Percentiles rank a stretch among this genome's conserved stretches.
phyloP scores from a whole-genome alignment of 768 basidiomycete species.

The Suillus decipiens region DNA sequence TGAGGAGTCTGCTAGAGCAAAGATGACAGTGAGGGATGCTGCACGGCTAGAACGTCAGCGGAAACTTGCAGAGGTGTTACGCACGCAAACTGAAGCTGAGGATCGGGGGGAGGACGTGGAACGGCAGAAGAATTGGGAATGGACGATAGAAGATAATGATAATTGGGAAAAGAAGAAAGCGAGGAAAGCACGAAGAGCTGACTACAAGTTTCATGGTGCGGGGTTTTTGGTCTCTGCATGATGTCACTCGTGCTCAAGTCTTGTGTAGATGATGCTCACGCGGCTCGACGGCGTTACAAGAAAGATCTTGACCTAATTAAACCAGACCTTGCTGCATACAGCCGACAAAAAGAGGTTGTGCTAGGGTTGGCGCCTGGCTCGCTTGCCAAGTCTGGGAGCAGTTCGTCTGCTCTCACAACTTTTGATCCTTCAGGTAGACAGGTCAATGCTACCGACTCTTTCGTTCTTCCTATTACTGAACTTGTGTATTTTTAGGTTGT shows the following conservation, averaged over 20 bases:
- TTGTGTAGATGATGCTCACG: slow-evolving; percentile 80
- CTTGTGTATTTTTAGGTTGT: slow-evolving; percentile 39
- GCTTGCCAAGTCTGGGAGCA: slow-evolving; percentile 44
- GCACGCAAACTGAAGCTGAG: slow-evolving; percentile 85
- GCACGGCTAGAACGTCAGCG: slow-evolving; percentile 56
- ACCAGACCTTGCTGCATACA: slow-evolving; percentile 85
- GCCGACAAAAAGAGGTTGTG: slow-evolving; percentile 85
- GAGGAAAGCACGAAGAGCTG: slow-evolving; percentile 79
- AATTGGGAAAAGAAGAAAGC: slow-evolving; percentile 92
- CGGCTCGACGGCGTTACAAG: slow-evolving; percentile 90
- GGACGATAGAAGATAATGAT: slow-evolving; percentile 94
- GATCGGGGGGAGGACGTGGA: slow-evolving; percentile 90
- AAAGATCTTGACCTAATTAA: slow-evolving; percentile 88
- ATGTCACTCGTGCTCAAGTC: slow-evolving; percentile 1
- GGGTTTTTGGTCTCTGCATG: slow-evolving; percentile 12
- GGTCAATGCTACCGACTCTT: slow-evolving; percentile 32
- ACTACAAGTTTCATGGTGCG: slow-evolving; percentile 91
- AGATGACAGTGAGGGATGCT: not conserved
- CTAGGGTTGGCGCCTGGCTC: slow-evolving; percentile 74
- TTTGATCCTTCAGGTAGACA: slow-evolving; percentile 54
- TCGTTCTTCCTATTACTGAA: slow-evolving; percentile 12
- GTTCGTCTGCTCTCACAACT: slow-evolving; percentile 41
- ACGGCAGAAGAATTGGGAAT: slow-evolving; percentile 91
- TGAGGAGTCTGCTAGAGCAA: slow-evolving; percentile 51
- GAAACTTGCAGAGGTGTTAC: slow-evolving; percentile 86